These are phyloP conservation scores for Hyparrhenia diplandra DNA, from an alignment of 176 grass and related monocot species.

Conservation along the genomic window DNA sequence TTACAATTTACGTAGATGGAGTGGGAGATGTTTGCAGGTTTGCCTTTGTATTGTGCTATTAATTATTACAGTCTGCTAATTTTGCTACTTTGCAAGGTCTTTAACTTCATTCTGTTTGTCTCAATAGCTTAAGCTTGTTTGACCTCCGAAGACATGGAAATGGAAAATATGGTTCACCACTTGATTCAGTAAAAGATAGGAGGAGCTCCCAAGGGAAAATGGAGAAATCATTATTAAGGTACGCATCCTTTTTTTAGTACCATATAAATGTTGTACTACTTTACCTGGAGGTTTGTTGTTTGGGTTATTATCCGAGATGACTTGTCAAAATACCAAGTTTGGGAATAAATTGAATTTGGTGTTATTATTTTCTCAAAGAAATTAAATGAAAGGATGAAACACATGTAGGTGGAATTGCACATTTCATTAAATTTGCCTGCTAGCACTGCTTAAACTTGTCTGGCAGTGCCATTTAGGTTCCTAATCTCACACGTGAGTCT, in stretches of 20 bases:
- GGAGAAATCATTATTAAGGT: constrained; percentile 99
- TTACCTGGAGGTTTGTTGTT: not conserved
- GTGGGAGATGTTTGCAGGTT: constrained; percentile 97
- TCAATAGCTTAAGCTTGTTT: constrained; percentile 76
- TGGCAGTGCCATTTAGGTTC: not conserved
- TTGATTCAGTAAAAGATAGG: constrained; percentile 55
- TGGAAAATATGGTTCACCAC: constrained; percentile 77
- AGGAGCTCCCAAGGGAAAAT: constrained; percentile 95
- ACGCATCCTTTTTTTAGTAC: not conserved
- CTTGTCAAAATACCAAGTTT: not conserved
- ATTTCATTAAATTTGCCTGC: not conserved
- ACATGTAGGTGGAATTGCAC: not conserved
- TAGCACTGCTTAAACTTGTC: not conserved
- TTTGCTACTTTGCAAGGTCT: not conserved
- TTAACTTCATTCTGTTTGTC: constrained; percentile 26
- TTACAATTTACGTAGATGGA: constrained; percentile 83
- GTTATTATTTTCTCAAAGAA: not conserved
- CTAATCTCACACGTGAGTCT: not conserved
- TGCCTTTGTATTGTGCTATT: constrained; percentile 10
- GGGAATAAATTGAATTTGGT: not conserved
- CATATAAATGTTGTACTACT: not conserved
- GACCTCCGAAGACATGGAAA: constrained; percentile 88
- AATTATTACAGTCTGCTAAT: not conserved
- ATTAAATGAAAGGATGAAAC: not conserved
- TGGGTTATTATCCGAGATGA: not conserved